Percentiles rank a stretch among this genome's conserved stretches.
These are phyloP conservation scores for Hysterangium stoloniferum DNA, from an alignment of 768 basidiomycete species.

Conservation along the genomic window DNA sequence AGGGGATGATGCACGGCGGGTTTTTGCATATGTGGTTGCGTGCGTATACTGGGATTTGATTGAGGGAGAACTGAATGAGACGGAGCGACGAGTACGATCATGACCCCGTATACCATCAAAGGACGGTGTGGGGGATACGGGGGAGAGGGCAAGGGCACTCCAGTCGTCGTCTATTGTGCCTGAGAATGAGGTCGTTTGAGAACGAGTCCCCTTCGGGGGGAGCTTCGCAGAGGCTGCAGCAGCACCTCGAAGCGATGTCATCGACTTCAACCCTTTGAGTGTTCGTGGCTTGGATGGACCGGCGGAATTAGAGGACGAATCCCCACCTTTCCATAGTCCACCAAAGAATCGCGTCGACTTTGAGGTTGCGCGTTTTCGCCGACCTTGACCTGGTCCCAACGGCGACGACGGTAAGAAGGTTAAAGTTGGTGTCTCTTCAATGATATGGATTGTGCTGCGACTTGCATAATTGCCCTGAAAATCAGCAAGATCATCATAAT, in stretches of 20 bases:
- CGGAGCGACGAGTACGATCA: constrained; percentile 53
- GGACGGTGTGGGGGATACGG: constrained; percentile 21
- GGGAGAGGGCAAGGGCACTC: constrained; percentile 2
- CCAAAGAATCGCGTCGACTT: constrained; percentile 66
- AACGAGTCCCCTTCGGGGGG: constrained; percentile 21
- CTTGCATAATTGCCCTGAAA: constrained; percentile 85
- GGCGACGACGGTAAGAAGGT: neutral
- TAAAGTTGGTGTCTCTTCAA: constrained; percentile 17
- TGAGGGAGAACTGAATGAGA: constrained; percentile 45
- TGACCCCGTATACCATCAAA: constrained; percentile 32
- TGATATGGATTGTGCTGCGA: constrained; percentile 58
- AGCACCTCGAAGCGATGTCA: constrained; percentile 63
- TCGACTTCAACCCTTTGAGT: constrained; percentile 70
- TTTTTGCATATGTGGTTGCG: neutral
- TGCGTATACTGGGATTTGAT: constrained; percentile 22
- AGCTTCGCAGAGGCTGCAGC: constrained; percentile 33
- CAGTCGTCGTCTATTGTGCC: constrained; percentile 28
- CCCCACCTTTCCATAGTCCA: constrained; percentile 42
- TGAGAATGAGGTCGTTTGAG: constrained; percentile 27
- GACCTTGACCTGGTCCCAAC: constrained; percentile 14
- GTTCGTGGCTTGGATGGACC: constrained; percentile 30
- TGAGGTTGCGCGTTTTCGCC: constrained; percentile 37
- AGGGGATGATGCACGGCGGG: constrained; percentile 1
- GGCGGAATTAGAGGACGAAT: constrained; percentile 13
- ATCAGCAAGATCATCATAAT: constrained; percentile 82